These are phyloP conservation scores for Fusarium paranaense DNA, from an alignment of 2,329 filamentous ascomycete genomes.

Conservation along the genomic window DNA sequence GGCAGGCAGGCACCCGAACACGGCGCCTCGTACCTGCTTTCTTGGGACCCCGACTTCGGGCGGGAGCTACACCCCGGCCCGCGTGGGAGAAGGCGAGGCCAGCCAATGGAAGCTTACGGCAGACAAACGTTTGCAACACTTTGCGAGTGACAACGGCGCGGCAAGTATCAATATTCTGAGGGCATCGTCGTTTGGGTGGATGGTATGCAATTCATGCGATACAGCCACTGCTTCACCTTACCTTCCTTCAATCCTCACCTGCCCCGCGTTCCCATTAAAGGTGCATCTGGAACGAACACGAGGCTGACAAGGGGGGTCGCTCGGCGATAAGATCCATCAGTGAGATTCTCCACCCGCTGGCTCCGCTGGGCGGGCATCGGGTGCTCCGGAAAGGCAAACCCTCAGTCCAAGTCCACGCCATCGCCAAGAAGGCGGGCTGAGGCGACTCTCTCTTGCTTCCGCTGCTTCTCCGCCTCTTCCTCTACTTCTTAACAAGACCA, in stretches of 20 bases:
- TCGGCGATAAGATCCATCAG: neutral
- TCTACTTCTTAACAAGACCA: constrained; percentile 6
- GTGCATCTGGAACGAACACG: constrained; percentile 11
- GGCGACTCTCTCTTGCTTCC: constrained; percentile 6
- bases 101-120: constrained; percentile 20
- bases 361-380: constrained; percentile 13
- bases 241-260: neutral
- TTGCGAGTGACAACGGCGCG: neutral
- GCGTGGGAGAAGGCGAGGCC: constrained; percentile 8
- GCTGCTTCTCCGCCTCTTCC: neutral
- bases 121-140: neutral
- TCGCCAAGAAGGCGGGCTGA: constrained; percentile 15
- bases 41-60: constrained; percentile 18
- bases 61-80: constrained; percentile 21
- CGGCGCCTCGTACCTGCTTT: constrained; percentile 23
- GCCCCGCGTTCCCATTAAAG: constrained; percentile 5
- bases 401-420: constrained; percentile 23
- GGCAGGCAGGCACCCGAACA: neutral
- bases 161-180: neutral
- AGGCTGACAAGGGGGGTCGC: neutral
- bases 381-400: constrained; percentile 26
- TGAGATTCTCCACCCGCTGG: constrained; percentile 27
- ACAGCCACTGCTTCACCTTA: constrained; percentile 1
- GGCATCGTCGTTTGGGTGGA: constrained; percentile 11
- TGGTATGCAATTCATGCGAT: neutral